Base-by-base conservation (phyloP, 768 basidiomycete genomes). In the Rickenella mellea region DNA sequence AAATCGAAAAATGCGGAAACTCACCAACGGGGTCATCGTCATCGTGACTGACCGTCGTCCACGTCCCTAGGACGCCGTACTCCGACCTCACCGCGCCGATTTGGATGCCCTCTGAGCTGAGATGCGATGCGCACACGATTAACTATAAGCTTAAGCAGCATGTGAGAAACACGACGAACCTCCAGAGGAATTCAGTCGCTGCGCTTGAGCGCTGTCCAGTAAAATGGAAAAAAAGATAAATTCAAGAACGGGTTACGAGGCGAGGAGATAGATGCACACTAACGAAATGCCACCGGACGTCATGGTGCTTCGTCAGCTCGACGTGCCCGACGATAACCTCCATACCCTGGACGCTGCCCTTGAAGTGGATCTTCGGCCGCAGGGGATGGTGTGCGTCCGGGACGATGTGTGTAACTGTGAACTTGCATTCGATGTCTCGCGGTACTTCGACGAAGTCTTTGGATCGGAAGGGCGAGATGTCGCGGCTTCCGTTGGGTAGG, bases 211-310 rank as follows among this genome's bases (percentile, higher is more conserved):
- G 10, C 28, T 43, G 9, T 33, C 9, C 15, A 27, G 24, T 12
- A 14, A 2, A 27, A 30, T 10, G 29, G 12, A 28, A 10, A 10
- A 22, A 7, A 17, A 17, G 8, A 15, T 21, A 19, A 14, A 32
- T 8, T 3, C n/a, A 19, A 9, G 5, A 33, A 4, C 29, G 29
- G 15, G 29, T 10, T 10, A 30, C 10, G 10, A 15, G 19, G 33
- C 3, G 32, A 40, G 19, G 4, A n/a, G 24, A 39, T n/a, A n/a
- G 17, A 22, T n/a, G n/a, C 27, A 15, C 12, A 61, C 79, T 52
- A 54, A 83, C 82, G 56, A 76, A 79, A 56, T 74, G 71, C 78
- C 78, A 80, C 40, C 72, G 68, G 7, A 82, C 57, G 35, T 78
- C 67, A 40, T 70, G 61, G 42, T 84, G 79, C 0, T 67, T 62